Conservation (phyloP, 208 protist genomes). For the Phytomonas francai region DNA sequence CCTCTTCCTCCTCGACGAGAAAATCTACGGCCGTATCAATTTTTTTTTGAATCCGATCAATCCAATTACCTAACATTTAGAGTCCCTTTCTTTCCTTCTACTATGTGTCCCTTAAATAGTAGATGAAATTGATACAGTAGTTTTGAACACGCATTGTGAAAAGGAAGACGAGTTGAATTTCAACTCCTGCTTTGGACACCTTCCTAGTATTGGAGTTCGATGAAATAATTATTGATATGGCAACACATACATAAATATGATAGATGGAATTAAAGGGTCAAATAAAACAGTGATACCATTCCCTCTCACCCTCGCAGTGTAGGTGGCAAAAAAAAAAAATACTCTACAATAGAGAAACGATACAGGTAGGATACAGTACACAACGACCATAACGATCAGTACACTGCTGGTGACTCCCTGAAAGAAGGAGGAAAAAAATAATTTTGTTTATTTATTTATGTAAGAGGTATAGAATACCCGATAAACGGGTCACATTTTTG, state of each 20-base stretch:
- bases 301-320: background rate
- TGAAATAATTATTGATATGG: conserved; percentile 5
- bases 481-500: background rate
- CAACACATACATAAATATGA: conserved; percentile 10
- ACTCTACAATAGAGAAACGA: background rate
- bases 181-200: background rate
- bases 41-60: conserved; percentile 62
- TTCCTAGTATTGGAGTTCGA: background rate
- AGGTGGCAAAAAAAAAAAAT: background rate
- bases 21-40: conserved; percentile 51
- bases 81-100: background rate
- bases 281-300: background rate
- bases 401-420: background rate
- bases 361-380: background rate
- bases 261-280: background rate
- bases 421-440: background rate
- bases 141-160: no score
- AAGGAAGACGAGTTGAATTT: conserved; percentile 1
- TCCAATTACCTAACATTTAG: conserved; percentile 50
- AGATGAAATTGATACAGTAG: background rate
- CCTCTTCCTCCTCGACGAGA: conserved; percentile 31
- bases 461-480: background rate
- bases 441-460: background rate
- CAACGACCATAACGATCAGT: background rate
- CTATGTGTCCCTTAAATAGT: background rate